Evolutionary conservation across 202 grass and related monocot species (phyloP), one percentile per base, ranked within the genome.

Genomic region (Digitaria exilis): DNA sequence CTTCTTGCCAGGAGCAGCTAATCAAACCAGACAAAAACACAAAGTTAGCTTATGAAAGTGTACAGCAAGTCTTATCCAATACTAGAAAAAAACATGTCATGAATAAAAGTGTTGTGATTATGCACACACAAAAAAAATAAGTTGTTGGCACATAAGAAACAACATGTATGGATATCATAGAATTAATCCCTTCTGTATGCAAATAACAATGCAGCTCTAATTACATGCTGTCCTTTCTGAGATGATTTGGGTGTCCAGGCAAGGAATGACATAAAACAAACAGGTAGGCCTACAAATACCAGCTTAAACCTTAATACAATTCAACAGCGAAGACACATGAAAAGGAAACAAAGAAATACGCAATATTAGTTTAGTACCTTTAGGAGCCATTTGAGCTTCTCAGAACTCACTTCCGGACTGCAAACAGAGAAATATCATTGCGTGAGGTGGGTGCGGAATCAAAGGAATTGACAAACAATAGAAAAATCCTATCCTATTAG

Each of bases 371-470:
- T 11, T 21, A 45, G 16, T 84, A 88, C 86, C 86, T 80, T 88
- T 88, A 67, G 81, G 76, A 84, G 60, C 75, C 86, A 88, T 88
- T 52, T 65, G 49, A 16, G 51, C 68, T 67, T 84, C 86, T 80
- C 31, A 25, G 81, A 56, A 31, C 24, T 61, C 29, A 59, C 9
- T 49, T 75, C 72, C 22, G 42, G 73, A 69, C 60, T 84, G 81
- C 49, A 80, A 0, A 7, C 2, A 67, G 5, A 73, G 15, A 29
- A 78, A 55, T 21, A 39, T 12, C 4, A 71, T 67, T 44, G 25
- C 49, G 16, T 72, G 35, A 83, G 56, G 32, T 50, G n/a, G 9
- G 19, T 14, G 6, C 1, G 21, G 3, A 17, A 4, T 10, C 43
- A 74, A 18, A 22, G 15, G 22, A 73, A 22, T 24, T 0, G 19